Percentiles rank a stretch among this genome's conserved stretches.
These are phyloP conservation scores for Eimeria zaria DNA, from an alignment of 169 alveolate genomes.

Conservation along the genomic window DNA sequence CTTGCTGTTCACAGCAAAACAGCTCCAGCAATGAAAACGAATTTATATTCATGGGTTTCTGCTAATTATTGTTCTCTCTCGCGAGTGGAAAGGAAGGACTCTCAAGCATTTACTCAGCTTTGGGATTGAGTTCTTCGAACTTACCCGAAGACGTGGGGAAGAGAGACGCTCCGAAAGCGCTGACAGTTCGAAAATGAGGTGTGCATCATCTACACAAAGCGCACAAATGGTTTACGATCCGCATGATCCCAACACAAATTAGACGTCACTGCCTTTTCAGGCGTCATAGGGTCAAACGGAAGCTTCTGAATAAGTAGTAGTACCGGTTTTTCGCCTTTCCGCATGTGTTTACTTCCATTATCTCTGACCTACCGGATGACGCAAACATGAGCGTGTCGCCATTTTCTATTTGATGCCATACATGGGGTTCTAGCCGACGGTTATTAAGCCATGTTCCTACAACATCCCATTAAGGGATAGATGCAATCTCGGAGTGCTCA, in stretches of 20 bases:
- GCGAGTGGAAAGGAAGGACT: not conserved
- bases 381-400: constrained; percentile 49
- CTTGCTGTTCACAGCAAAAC: constrained; percentile 13
- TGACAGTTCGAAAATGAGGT: constrained; percentile 21
- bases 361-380: constrained; percentile 8
- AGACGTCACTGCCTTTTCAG: not conserved
- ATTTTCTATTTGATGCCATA: constrained; percentile 41
- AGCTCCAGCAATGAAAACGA: not conserved
- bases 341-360: not conserved
- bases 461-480: not conserved
- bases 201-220: constrained; percentile 26
- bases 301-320: not conserved
- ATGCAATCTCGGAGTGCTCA: not conserved
- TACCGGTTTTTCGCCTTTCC: not conserved
- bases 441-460: constrained; percentile 63
- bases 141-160: not conserved
- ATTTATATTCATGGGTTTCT: not conserved
- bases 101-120: not conserved
- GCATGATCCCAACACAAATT: not conserved
- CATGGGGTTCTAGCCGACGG: constrained; percentile 74
- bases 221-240: not conserved
- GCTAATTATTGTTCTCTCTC: not conserved
- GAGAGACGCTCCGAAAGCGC: not conserved
- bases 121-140: not conserved
- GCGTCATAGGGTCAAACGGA: not conserved